phyloP scores from a whole-genome alignment of 495 filamentous ascomycete species.

The Aspergillus steynii region DNA sequence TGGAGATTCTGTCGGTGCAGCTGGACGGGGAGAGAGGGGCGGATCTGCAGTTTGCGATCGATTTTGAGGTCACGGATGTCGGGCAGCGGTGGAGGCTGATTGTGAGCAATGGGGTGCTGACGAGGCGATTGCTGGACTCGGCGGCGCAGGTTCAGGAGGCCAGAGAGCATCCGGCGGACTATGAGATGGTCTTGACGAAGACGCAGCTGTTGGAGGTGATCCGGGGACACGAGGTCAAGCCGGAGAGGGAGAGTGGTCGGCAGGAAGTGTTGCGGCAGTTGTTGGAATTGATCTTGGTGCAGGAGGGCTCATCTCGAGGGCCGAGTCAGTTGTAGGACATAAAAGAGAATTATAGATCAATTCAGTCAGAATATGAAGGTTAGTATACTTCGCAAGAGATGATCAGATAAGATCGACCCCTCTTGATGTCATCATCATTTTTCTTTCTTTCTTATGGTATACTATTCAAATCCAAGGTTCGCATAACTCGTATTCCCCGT shows the following conservation, averaged over 20 bases:
- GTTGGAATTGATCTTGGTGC: too few species aligned
- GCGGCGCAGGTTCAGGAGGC: neutral
- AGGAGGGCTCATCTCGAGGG: too few species aligned
- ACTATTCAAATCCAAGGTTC: too few species aligned
- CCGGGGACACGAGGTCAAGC: neutral
- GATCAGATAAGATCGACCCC: too few species aligned
- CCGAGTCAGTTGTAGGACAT: too few species aligned
- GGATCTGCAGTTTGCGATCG: slow-evolving; percentile 8
- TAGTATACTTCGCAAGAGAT: too few species aligned
- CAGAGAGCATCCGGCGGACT: neutral
- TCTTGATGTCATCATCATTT: too few species aligned
- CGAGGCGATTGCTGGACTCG: slow-evolving; percentile 3
- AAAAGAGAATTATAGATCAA: too few species aligned
- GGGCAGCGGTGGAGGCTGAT: slow-evolving; percentile 15
- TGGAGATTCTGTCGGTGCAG: slow-evolving; percentile 13
- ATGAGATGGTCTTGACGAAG: neutral
- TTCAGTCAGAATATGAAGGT: too few species aligned
- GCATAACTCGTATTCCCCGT: too few species aligned
- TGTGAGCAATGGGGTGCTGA: slow-evolving; percentile 22
- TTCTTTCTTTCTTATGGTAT: too few species aligned
- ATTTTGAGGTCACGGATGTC: slow-evolving; percentile 16
- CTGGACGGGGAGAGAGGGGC: slow-evolving; percentile 19
- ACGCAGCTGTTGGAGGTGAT: neutral
- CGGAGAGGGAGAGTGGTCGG: too few species aligned
- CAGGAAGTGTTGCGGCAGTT: neutral